Evolutionary conservation across 192 early-diverging fungal genomes (phyloP).

Genomic region (Umbelopsis sp.): DNA sequence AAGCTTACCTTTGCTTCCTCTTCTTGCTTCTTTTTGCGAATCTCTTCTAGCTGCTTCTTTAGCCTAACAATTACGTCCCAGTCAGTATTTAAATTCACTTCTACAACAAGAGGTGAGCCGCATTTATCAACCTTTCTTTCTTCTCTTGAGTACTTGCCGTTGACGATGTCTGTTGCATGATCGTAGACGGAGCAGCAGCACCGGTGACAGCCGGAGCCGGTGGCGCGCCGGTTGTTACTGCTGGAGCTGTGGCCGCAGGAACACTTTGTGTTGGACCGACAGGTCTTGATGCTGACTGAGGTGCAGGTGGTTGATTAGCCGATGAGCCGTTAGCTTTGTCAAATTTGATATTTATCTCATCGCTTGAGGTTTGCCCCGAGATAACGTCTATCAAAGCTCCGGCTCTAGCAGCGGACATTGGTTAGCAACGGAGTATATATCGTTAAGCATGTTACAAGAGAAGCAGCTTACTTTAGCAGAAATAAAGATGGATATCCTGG

Average conservation of each 20-base stretch:
- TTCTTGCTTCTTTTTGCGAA: conserved; percentile 11
- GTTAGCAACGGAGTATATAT: not conserved
- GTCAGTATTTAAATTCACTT: not conserved
- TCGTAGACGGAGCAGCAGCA: not conserved
- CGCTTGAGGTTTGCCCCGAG: not conserved
- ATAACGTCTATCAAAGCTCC: conserved; percentile 1
- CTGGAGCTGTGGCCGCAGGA: too few species aligned
- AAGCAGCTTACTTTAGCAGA: not conserved
- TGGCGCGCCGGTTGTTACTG: not conserved
- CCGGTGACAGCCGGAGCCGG: not conserved
- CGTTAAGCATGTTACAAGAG: not conserved
- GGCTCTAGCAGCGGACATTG: not conserved
- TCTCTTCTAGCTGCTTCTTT: conserved; percentile 21
- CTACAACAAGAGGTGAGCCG: not conserved
- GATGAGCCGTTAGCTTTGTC: not conserved
- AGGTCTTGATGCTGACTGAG: not conserved
- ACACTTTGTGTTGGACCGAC: not conserved
- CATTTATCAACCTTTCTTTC: conserved; percentile 1
- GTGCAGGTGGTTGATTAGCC: not conserved
- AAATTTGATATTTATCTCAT: not conserved
- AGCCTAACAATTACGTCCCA: not conserved
- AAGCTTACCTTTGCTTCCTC: conserved; percentile 28
- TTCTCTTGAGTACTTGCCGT: conserved; percentile 1
- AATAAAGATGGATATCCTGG: not conserved
- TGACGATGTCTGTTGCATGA: not conserved